Conservation (phyloP, 768 basidiomycete species). For the Lentinula edodes region DNA sequence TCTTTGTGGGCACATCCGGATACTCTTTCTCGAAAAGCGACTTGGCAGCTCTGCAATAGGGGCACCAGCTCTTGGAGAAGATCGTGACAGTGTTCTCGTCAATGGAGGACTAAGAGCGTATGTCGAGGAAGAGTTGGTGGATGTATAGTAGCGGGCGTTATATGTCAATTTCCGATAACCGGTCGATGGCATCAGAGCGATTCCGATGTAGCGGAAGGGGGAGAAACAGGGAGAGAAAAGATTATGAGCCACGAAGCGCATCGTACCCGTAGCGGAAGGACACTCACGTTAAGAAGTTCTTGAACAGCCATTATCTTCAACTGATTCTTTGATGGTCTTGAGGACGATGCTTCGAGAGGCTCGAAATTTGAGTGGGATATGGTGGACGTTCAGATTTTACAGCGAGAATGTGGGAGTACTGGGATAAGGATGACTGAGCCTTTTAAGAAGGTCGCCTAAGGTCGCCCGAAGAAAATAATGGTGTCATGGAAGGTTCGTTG, state of each 20-base stretch:
- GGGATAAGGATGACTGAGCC: neutral
- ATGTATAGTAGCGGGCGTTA: no score
- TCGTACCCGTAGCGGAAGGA: neutral
- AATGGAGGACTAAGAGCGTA: constrained; percentile 35
- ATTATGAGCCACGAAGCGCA: no score
- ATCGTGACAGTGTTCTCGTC: constrained; percentile 45
- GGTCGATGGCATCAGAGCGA: no score
- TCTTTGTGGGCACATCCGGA: constrained; percentile 27
- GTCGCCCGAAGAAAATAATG: neutral
- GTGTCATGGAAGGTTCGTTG: no score
- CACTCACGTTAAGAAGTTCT: neutral
- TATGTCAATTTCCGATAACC: no score
- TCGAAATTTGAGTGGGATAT: neutral
- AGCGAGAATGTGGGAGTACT: no score
- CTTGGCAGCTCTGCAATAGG: constrained; percentile 48
- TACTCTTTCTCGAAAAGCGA: constrained; percentile 34
- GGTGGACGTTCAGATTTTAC: neutral
- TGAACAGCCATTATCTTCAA: constrained; percentile 1
- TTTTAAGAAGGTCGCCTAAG: neutral
- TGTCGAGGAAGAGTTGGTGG: no score
- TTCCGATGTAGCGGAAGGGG: no score
- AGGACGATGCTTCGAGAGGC: neutral
- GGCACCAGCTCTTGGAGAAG: constrained; percentile 58
- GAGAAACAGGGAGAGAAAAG: neutral
- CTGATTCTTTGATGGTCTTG: neutral